These are phyloP conservation scores for Blepharisma stoltei DNA, from an alignment of 73 alveolate genomes.

Conservation along the genomic window DNA sequence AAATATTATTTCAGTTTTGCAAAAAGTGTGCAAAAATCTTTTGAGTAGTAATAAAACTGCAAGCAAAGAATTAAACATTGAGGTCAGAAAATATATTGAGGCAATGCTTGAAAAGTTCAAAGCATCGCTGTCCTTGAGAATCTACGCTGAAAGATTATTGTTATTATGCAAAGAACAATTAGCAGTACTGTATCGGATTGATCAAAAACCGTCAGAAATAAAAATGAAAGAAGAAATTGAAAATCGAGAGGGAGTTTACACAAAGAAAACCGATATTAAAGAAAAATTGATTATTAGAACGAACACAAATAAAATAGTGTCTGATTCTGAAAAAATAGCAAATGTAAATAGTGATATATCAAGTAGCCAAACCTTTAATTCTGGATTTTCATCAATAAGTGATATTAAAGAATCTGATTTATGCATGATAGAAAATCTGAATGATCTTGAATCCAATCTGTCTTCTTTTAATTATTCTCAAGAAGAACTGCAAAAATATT, in stretches of 20 bases:
- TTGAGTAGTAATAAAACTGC: not conserved
- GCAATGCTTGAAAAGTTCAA: not conserved
- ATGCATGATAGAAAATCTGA: no score
- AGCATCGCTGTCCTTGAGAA: not conserved
- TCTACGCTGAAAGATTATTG: not conserved
- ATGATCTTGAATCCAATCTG: no score
- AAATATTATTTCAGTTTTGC: not conserved
- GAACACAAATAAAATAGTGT: not conserved
- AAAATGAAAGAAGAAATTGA: not conserved
- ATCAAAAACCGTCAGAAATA: not conserved
- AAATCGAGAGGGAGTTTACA: not conserved
- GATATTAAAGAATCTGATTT: no score
- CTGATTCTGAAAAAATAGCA: not conserved
- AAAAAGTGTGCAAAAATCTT: not conserved
- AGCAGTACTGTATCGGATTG: not conserved
- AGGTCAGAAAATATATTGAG: not conserved
- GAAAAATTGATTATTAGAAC: not conserved
- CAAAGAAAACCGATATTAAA: not conserved
- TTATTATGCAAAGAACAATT: not conserved
- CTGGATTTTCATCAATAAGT: not conserved
- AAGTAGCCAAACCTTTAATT: not conserved
- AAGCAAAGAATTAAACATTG: not conserved
- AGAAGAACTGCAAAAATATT: conserved; percentile 15
- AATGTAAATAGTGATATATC: not conserved
- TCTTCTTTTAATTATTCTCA: not conserved